These are phyloP conservation scores for Cinchona pubescens DNA, from an alignment of 257 asterid species.

Conservation along the genomic window DNA sequence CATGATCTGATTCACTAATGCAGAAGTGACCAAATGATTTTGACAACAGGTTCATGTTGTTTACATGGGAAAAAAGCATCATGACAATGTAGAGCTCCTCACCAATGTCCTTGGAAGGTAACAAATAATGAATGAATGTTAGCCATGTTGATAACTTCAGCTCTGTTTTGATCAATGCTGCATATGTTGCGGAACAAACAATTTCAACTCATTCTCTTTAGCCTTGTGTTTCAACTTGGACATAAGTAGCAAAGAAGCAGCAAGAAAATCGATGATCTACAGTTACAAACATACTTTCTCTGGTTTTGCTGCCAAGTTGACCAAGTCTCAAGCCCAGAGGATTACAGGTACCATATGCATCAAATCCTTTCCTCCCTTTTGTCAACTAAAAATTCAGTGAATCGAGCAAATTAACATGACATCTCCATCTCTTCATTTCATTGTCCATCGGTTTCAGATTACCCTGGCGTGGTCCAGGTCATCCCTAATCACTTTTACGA, in stretches of 20 bases:
- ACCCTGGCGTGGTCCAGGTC: conserved; percentile 45
- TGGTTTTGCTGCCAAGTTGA: conserved; percentile 58
- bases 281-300: conserved; percentile 57
- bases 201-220: neutral
- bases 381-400: neutral
- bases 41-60: conserved; percentile 41
- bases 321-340: conserved; percentile 37
- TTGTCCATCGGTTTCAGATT: conserved; percentile 28
- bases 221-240: neutral
- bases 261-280: conserved; percentile 41
- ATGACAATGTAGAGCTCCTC: conserved; percentile 40
- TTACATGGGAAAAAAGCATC: conserved; percentile 47
- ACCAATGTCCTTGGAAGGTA: conserved; percentile 45
- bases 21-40: neutral
- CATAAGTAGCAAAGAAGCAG: conserved; percentile 21
- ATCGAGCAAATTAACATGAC: neutral
- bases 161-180: neutral
- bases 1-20: neutral
- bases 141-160: neutral
- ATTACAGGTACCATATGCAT: conserved; percentile 22
- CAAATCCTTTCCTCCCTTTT: neutral
- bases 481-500: conserved; percentile 37
- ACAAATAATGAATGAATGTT: neutral
- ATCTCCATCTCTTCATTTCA: neutral
- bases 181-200: neutral